These are phyloP conservation scores for Fusarium sp. DNA, from an alignment of 2,329 filamentous ascomycete species.

Conservation along the genomic window DNA sequence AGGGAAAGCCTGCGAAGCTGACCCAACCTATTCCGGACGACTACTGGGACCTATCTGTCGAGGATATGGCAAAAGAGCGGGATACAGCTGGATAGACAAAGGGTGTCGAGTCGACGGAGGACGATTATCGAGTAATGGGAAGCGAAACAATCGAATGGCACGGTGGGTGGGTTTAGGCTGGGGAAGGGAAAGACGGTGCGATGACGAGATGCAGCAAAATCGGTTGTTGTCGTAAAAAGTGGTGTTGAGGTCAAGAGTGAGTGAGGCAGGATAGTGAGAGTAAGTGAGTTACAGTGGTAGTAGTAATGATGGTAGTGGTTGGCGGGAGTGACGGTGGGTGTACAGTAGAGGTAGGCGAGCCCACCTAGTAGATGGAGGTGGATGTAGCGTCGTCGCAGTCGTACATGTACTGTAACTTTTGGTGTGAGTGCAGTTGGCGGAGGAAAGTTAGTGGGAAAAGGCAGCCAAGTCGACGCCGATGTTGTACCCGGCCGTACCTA, in stretches of 20 bases:
- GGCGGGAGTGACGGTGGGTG: slow-evolving; percentile 42
- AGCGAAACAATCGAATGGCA: slow-evolving; percentile 6
- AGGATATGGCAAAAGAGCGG: slow-evolving; percentile 38
- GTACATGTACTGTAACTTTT: slow-evolving; percentile 4
- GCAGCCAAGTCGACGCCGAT: slow-evolving; percentile 40
- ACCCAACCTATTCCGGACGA: slow-evolving; percentile 48
- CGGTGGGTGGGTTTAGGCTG: background rate
- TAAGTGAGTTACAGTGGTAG: slow-evolving; percentile 14
- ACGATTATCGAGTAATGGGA: slow-evolving; percentile 13
- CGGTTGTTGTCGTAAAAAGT: slow-evolving; percentile 27
- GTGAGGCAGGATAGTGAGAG: slow-evolving; percentile 20
- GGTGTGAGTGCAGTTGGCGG: slow-evolving; percentile 2
- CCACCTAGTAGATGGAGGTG: slow-evolving; percentile 24
- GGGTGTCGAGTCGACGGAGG: slow-evolving; percentile 20
- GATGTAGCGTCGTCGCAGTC: slow-evolving; percentile 24
- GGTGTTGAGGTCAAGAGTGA: slow-evolving; percentile 36
- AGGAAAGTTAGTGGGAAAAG: slow-evolving; percentile 13
- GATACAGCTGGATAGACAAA: slow-evolving; percentile 41
- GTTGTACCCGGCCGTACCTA: slow-evolving; percentile 45
- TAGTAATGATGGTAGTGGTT: slow-evolving; percentile 35
- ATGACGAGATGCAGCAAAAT: slow-evolving; percentile 32
- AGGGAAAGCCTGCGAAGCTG: slow-evolving; percentile 36
- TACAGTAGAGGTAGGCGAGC: slow-evolving; percentile 13
- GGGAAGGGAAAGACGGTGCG: background rate
- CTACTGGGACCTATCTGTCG: slow-evolving; percentile 41